Base-by-base conservation (phyloP, 306 rosid genomes). In the Comarum palustre region DNA sequence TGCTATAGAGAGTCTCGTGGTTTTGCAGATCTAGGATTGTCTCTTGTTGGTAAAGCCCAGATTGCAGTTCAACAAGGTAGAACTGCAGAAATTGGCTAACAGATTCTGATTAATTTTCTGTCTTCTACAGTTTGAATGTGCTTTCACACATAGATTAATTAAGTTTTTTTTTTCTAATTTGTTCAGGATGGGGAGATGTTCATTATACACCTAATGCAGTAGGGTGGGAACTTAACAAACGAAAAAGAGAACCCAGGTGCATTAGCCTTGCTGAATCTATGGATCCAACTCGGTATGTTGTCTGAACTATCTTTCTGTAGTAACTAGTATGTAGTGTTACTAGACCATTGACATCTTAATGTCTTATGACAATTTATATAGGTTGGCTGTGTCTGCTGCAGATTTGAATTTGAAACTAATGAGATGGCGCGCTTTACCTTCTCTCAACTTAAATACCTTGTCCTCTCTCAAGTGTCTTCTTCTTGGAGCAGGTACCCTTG, bases 391-490 rank as follows among this genome's bases (percentile, higher is more conserved):
- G 84, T 91, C 98, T 61, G 98, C 98, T 73, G 96, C 98, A 75
- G 97, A 94, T 88, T 91, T 94, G 87, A 94, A 94, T 83, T 83
- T 94, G 83, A 94, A 92, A 86, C 89, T 94, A 69, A 94, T 94
- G 97, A 94, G 97, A 68, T 94, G 98, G 97, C 97, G 97, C 73
- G 98, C 92, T 69, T 83, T 94, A 85, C 98, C 98, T 64, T 85
- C 97, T 74, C 75, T 94, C 61, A 75, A 94, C 78, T 82, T 94
- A 77, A 83, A 67, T 68, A 64, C 79, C 80, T 79, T 94, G 82
- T 94, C 96, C 72, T 86, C 91, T 68, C 75, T 86, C 66, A 94
- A 91, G 84, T 94, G 98, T 83, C 98, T 94, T 76, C 94, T 94
- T 69, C 91, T 94, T 24, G 98, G 98, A 79, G 97, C 98, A 16